A percentile compares a stretch with the other conserved stretches of the same genome.
phyloP scores from a whole-genome alignment of 129 eudicot genomes.

The Deinandra increscens region DNA sequence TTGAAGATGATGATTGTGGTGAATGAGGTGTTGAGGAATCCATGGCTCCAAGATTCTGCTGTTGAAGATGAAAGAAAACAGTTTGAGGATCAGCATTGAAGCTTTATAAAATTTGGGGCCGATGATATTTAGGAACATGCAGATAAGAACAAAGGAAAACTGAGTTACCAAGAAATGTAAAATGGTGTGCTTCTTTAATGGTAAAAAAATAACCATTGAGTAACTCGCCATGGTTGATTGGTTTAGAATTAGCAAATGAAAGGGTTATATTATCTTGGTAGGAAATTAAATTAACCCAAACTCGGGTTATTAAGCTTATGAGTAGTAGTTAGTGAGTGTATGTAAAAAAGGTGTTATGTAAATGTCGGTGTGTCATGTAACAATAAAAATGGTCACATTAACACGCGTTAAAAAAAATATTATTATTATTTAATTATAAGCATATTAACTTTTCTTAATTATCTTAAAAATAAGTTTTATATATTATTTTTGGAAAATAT shows the following conservation, averaged over 20 bases:
- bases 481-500: too few species aligned
- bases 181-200: constrained; percentile 15
- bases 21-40: constrained; percentile 26
- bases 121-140: constrained; percentile 27
- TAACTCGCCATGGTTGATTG: constrained; percentile 29
- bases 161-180: constrained; percentile 33
- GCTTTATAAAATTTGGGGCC: constrained; percentile 17
- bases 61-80: constrained; percentile 14
- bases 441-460: too few species aligned
- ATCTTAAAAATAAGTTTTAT: too few species aligned
- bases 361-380: too few species aligned
- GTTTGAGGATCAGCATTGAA: constrained; percentile 17
- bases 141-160: constrained; percentile 22
- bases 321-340: too few species aligned
- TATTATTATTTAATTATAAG: too few species aligned
- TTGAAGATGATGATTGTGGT: constrained; percentile 25
- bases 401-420: too few species aligned
- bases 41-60: constrained; percentile 25
- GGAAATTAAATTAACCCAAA: too few species aligned
- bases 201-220: constrained; percentile 24
- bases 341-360: too few species aligned
- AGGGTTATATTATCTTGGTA: not conserved
- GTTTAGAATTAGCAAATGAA: not conserved
- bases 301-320: too few species aligned
- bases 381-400: too few species aligned